These are phyloP conservation scores for Austroboletus olivaceoglutinosus DNA, from an alignment of 1,284 basidiomycete genomes.

Conservation along the genomic window DNA sequence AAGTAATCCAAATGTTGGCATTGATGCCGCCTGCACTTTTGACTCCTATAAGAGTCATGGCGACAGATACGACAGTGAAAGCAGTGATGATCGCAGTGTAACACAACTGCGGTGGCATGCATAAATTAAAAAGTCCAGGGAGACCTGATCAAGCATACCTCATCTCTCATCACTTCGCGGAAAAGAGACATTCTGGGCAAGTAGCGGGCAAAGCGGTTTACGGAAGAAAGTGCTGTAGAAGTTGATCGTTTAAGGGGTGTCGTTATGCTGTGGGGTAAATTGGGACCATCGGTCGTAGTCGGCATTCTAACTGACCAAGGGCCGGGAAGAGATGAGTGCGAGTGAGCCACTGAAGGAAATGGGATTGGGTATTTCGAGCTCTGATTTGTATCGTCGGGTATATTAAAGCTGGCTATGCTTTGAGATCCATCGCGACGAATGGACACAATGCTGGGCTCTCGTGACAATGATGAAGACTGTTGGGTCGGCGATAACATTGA, in stretches of 20 bases:
- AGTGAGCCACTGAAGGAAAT: constrained; percentile 6
- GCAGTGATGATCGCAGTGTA: constrained; percentile 58
- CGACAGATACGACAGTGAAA: constrained; percentile 47
- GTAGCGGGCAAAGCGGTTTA: constrained; percentile 47
- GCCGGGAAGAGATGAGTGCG: constrained; percentile 1
- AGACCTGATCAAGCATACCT: constrained; percentile 38
- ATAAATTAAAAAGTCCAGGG: constrained; percentile 10
- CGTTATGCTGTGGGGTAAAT: constrained; percentile 1
- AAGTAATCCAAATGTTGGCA: constrained; percentile 50
- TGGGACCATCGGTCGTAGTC: constrained; percentile 13
- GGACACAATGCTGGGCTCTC: constrained; percentile 8
- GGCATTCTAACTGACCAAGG: constrained; percentile 23
- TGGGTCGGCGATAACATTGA: constrained; percentile 35
- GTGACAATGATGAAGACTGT: constrained; percentile 2
- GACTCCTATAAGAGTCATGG: constrained; percentile 52
- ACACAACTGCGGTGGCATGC: constrained; percentile 40
- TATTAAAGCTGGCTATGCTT: neutral
- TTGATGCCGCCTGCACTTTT: constrained; percentile 44
- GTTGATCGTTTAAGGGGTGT: constrained; percentile 29
- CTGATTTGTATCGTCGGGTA: constrained; percentile 3
- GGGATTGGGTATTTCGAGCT: neutral
- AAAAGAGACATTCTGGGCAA: constrained; percentile 56
- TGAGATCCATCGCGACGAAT: constrained; percentile 1
- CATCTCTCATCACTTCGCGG: constrained; percentile 56
- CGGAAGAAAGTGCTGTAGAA: constrained; percentile 40